These are phyloP conservation scores for Myxozyma neotropica DNA, from an alignment of 805 yeast genomes.

Conservation along the genomic window DNA sequence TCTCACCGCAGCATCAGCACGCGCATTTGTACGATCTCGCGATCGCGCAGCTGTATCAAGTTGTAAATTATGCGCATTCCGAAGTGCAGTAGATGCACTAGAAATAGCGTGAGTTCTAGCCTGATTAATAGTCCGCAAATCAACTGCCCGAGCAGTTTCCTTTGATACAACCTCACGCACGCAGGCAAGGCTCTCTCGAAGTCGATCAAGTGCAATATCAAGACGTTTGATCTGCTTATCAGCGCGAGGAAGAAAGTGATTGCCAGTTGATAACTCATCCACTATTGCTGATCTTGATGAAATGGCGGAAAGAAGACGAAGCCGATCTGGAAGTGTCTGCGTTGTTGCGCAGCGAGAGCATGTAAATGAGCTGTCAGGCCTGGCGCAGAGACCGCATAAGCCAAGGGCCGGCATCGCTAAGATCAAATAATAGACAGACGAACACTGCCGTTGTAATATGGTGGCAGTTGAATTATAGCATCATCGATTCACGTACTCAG, in stretches of 20 bases:
- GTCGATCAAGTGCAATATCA: background rate
- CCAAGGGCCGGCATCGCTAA: background rate
- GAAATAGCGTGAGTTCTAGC: constrained; percentile 5
- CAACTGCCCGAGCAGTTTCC: background rate
- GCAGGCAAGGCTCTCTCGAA: constrained; percentile 2
- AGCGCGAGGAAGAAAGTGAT: background rate
- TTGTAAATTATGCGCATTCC: constrained; percentile 29
- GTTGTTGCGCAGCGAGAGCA: constrained; percentile 27
- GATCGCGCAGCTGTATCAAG: constrained; percentile 8
- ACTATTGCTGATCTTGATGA: constrained; percentile 6
- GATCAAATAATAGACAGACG: background rate
- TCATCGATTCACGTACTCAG: too few relatives aligned
- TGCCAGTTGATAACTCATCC: background rate
- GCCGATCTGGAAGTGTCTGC: constrained; percentile 7
- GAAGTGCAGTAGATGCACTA: constrained; percentile 19
- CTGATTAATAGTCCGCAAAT: background rate
- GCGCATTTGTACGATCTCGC: constrained; percentile 9
- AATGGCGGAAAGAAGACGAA: constrained; percentile 10
- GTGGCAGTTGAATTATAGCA: background rate
- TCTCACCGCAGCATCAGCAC: background rate
- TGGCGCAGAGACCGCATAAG: constrained; percentile 20
- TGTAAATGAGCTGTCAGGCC: constrained; percentile 21
- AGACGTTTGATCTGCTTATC: background rate
- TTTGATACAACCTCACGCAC: background rate
- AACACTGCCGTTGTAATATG: background rate